Evolutionary conservation across 352 stramenopile species (phyloP), one percentile per base, ranked within the genome.

Genomic region (Phytopythium chamaehyphon): DNA sequence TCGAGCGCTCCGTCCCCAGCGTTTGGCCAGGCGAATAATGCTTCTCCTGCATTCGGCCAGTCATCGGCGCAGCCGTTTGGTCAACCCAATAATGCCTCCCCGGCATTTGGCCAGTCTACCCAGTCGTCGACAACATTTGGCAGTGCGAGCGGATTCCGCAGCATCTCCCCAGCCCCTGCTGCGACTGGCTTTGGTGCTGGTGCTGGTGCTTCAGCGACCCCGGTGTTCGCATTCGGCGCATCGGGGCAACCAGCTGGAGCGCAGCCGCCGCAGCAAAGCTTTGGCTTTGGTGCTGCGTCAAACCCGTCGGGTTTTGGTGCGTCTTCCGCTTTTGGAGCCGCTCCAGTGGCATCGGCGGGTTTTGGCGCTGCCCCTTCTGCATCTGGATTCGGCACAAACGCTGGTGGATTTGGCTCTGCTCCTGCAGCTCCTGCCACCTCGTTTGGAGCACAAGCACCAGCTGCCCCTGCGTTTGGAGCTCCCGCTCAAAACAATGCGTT

Each of bases 181-280:
- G 61, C 61, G 18, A 64, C 71, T 19, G 65, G 67, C 40, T 54
- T 54, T 22, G 53, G 37, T 19, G 55, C 55, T 1, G 57, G 58
- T 42, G 52, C 54, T 61, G 66, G 56, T 22, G 51, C 66, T 14
- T 51, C 69, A 12, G 39, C 60, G 46, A 63, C 65, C 14, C 55
- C 76, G 12, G 63, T 64, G 9, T 87, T 87, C 22, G 55, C 60
- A 21, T 72, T 80, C 21, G 60, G 65, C 48, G 49, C 65, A 45
- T 62, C 57, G 15, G 72, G 58, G 19, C 70, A 71, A 46, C 35
- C 65, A 0, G 48, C 66, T 14, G 57, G 39, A 40, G 62, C 59
- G 9, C 49, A 49, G 59, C 64, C 50, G 22, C 66, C 19, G 42
- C 62, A 47, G 40, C 38, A 47, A 55, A 76, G 52, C 42, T 23